Conservation (phyloP, 2,329 filamentous ascomycete genomes). For the Colletotrichum sp. region DNA sequence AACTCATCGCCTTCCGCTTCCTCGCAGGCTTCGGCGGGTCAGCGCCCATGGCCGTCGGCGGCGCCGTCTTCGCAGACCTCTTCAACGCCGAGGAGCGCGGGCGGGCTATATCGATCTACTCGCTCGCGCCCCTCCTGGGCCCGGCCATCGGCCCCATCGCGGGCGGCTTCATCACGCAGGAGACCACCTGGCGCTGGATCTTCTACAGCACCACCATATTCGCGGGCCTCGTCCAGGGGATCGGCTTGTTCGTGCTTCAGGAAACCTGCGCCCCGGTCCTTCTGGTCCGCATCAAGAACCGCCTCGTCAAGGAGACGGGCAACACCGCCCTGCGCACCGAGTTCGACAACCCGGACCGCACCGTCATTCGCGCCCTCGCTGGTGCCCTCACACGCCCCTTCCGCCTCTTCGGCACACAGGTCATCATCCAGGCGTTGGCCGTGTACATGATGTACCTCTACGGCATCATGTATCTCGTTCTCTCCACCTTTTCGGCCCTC, state of each 20-base stretch:
- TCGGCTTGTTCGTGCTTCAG: constrained; percentile 65
- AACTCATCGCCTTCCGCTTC: constrained; percentile 52
- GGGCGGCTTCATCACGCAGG: constrained; percentile 68
- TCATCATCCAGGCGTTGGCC: constrained; percentile 51
- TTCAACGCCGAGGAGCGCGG: constrained; percentile 46
- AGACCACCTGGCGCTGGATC: constrained; percentile 74
- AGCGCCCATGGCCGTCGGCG: constrained; percentile 45
- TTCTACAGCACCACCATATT: constrained; percentile 72
- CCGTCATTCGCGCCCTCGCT: constrained; percentile 16
- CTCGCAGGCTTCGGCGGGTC: constrained; percentile 46
- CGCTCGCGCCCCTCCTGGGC: constrained; percentile 55
- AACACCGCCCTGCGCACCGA: constrained; percentile 54
- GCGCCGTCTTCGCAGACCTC: constrained; percentile 46
- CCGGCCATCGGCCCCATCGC: constrained; percentile 72
- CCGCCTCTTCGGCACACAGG: constrained; percentile 50
- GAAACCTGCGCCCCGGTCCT: constrained; percentile 70
- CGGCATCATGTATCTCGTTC: constrained; percentile 51
- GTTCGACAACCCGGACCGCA: constrained; percentile 49
- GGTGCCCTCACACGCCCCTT: constrained; percentile 45
- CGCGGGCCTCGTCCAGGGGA: constrained; percentile 64
- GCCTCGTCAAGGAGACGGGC: constrained; percentile 62
- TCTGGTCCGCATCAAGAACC: constrained; percentile 60
- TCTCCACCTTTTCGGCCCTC: constrained; percentile 53
- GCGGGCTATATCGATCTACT: constrained; percentile 38
- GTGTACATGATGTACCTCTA: constrained; percentile 46